Evolutionary conservation across 2,329 filamentous ascomycete species (phyloP).

Genomic region (Botrytis galanthina): DNA sequence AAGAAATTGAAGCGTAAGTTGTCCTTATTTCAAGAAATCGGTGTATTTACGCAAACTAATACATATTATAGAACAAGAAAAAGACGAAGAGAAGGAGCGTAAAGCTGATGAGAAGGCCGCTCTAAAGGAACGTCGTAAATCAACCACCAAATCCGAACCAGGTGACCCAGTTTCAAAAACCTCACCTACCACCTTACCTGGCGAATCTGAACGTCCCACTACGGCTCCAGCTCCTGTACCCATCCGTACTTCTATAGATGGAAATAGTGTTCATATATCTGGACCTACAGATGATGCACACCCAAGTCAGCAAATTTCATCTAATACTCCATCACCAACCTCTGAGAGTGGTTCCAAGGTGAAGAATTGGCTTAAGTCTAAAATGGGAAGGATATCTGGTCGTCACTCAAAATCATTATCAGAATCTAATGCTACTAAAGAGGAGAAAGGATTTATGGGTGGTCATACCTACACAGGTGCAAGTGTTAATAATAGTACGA

Average conservation of each 20-base stretch:
- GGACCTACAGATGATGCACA: constrained; percentile 30
- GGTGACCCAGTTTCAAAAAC: background rate
- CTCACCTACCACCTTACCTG: background rate
- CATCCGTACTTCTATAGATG: constrained; percentile 36
- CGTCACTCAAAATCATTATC: constrained; percentile 29
- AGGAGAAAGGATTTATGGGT: constrained; percentile 48
- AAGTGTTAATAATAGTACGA: constrained; percentile 46
- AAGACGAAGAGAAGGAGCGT: constrained; percentile 46
- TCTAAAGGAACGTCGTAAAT: constrained; percentile 53
- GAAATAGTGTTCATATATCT: constrained; percentile 26
- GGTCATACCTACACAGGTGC: constrained; percentile 48
- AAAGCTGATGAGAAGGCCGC: constrained; percentile 54
- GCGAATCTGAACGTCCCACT: constrained; percentile 17
- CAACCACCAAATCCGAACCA: constrained; percentile 24
- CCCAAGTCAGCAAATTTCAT: constrained; percentile 25
- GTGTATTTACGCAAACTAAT: background rate
- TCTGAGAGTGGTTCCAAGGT: constrained; percentile 30
- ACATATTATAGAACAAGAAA: constrained; percentile 40
- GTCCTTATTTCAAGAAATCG: background rate
- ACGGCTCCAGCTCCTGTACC: constrained; percentile 11
- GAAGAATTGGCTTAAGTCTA: constrained; percentile 56
- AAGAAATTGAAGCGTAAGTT: constrained; percentile 59
- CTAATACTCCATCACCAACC: constrained; percentile 24
- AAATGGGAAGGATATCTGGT: constrained; percentile 43
- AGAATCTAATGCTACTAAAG: constrained; percentile 9